phyloP scores from a whole-genome alignment of 2,329 filamentous ascomycete species.

The Lachnellula hyalina region DNA sequence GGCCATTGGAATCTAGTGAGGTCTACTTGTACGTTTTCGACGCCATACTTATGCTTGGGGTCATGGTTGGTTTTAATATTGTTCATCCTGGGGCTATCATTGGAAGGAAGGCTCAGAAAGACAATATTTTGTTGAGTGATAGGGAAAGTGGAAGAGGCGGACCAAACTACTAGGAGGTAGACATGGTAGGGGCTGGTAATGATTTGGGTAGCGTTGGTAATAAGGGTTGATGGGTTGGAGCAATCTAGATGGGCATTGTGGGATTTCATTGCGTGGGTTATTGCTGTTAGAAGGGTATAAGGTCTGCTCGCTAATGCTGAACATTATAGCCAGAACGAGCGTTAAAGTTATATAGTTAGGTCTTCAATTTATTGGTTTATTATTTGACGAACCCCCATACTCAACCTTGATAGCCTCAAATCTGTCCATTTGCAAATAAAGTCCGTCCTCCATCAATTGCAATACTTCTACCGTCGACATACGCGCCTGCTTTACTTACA shows the following conservation, averaged over 20 bases:
- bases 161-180: neutral
- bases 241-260: neutral
- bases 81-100: conserved; percentile 32
- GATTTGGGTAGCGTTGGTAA: neutral
- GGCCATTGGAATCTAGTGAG: conserved; percentile 40
- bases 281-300: no score
- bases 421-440: conserved; percentile 37
- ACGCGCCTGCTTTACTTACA: conserved; percentile 37
- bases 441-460: conserved; percentile 38
- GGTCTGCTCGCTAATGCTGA: no score
- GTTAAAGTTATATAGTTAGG: no score
- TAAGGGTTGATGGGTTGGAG: neutral
- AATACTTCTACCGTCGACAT: conserved; percentile 36
- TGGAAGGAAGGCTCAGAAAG: neutral
- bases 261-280: neutral
- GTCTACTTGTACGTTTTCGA: conserved; percentile 44
- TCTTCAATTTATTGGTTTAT: no score
- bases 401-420: conserved; percentile 12
- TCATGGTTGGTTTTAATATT: conserved; percentile 34
- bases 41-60: conserved; percentile 38
- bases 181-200: neutral
- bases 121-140: conserved; percentile 2
- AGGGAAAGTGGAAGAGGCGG: neutral
- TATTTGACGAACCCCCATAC: no score
- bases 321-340: no score